phyloP scores from a whole-genome alignment of 1,284 basidiomycete species.

The Erythrobasidium hasegawianum region DNA sequence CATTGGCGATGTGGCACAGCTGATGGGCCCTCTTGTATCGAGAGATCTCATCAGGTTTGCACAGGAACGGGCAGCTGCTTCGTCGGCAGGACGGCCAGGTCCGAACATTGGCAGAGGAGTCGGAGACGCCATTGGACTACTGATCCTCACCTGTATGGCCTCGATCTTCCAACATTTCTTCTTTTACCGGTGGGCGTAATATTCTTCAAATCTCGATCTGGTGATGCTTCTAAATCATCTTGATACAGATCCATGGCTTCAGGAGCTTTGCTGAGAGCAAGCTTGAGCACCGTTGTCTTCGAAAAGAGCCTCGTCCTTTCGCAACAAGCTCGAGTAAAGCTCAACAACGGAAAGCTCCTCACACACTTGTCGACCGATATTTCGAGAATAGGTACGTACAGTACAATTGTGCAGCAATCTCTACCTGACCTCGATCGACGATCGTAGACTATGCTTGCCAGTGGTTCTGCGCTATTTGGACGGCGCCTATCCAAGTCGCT shows the following conservation, averaged over 20 bases:
- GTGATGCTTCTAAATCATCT: too few relatives aligned
- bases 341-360: conserved; percentile 79
- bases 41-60: conserved; percentile 75
- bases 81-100: conserved; percentile 53
- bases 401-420: too few relatives aligned
- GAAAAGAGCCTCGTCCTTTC: conserved; percentile 71
- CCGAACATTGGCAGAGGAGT: conserved; percentile 63
- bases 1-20: conserved; percentile 59
- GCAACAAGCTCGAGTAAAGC: conserved; percentile 69
- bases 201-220: too few relatives aligned
- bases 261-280: conserved; percentile 77
- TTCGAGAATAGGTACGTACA: conserved; percentile 76
- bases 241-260: not conserved
- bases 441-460: conserved; percentile 4
- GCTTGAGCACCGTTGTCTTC: conserved; percentile 85
- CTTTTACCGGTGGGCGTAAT: conserved; percentile 64
- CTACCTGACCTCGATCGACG: not conserved
- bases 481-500: conserved; percentile 61
- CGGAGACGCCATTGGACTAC: conserved; percentile 62
- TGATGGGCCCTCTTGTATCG: conserved; percentile 71
- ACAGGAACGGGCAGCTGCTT: conserved; percentile 59
- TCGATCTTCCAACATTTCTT: conserved; percentile 56
- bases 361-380: conserved; percentile 93
- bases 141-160: conserved; percentile 64
- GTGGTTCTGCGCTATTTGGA: conserved; percentile 71